Percentiles rank a stretch among this genome's conserved stretches.
Conservation (phyloP, 2,329 filamentous ascomycete species). For the Zelopaecilomyces penicillatus region DNA sequence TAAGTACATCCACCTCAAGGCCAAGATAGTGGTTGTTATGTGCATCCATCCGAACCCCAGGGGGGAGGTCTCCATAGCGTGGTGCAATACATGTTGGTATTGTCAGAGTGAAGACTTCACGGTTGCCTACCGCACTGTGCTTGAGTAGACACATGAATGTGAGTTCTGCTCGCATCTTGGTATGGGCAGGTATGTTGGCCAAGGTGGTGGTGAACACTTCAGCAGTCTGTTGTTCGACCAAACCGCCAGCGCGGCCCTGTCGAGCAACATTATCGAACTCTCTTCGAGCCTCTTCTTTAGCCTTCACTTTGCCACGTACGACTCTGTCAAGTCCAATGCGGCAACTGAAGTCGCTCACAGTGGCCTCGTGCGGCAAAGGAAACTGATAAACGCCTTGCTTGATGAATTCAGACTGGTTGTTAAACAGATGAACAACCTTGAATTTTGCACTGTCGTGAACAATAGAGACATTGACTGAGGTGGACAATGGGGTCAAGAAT, state of each 20-base stretch:
- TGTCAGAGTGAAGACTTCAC: slow-evolving; percentile 5
- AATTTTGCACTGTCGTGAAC: too few species aligned
- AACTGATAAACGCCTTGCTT: too few species aligned
- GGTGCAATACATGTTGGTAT: slow-evolving; percentile 8
- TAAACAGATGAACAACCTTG: too few species aligned
- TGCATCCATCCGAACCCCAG: neutral
- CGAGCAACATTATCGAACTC: slow-evolving; percentile 4
- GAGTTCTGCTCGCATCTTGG: slow-evolving; percentile 7
- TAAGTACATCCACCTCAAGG: too few species aligned
- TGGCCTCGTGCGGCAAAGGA: too few species aligned
- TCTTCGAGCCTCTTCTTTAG: slow-evolving; percentile 5
- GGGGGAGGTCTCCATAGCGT: slow-evolving; percentile 4
- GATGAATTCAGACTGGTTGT: too few species aligned
- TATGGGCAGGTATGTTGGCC: slow-evolving; percentile 8
- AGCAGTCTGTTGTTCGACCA: slow-evolving; percentile 8
- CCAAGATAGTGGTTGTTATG: neutral
- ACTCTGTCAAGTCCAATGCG: slow-evolving; percentile 6
- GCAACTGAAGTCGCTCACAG: neutral
- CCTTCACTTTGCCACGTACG: slow-evolving; percentile 7
- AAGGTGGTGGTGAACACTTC: slow-evolving; percentile 10
- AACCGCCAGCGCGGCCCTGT: neutral
- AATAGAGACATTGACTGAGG: too few species aligned
- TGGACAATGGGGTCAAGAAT: too few species aligned
- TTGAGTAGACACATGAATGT: slow-evolving; percentile 10
- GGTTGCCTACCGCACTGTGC: neutral